Evolutionary conservation across 1,139 yeast genomes (phyloP), one percentile per base, ranked within the genome.

Genomic region (Hyphopichia buzzinii): DNA sequence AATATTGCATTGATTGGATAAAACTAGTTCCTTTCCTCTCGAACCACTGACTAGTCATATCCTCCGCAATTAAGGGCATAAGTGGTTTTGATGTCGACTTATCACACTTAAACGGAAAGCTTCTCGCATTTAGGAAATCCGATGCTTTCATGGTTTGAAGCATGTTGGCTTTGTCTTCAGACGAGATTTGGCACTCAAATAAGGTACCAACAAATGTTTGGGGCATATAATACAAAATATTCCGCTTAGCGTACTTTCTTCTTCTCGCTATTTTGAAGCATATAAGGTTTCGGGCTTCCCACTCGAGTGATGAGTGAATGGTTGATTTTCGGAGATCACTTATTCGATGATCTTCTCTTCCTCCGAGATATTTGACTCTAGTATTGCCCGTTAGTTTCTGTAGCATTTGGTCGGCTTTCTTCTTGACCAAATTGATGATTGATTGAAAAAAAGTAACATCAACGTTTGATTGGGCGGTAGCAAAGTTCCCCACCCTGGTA

Each of bases 211-310:
- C 77, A 55, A 77, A 72, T 0, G 83, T 72, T 30, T 68, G 64
- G 0, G 90, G 88, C 17, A 78, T 59, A 48, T 72, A 82, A 14
- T 81, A 54, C 5, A 74, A 65, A 25, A 76, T 44, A 17, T 69
- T 56, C 33, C 84, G 61, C 24, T 55, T 54, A 1, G 81, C 79
- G 48, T 79, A 84, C 48, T 77, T 74, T 49, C 76, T 75, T 23
- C 82, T 61, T 41, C 92, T 64, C 1, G 88, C 86, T 43, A 82
- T 58, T 42, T 82, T 79, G 49, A 71, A 82, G 44, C 88, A 81
- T 12, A 59, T 64, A 25, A 74, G 50, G 35, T 65, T 62, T 12
- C 59, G 47, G 1, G 62, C 43, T 39, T 63, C 67, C 61, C 62
- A 55, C 30, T 50, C 52, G 26, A 60, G 36, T 0, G 64, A 49